Base-by-base conservation (phyloP, 495 filamentous ascomycete species). In the Neurospora sp. region DNA sequence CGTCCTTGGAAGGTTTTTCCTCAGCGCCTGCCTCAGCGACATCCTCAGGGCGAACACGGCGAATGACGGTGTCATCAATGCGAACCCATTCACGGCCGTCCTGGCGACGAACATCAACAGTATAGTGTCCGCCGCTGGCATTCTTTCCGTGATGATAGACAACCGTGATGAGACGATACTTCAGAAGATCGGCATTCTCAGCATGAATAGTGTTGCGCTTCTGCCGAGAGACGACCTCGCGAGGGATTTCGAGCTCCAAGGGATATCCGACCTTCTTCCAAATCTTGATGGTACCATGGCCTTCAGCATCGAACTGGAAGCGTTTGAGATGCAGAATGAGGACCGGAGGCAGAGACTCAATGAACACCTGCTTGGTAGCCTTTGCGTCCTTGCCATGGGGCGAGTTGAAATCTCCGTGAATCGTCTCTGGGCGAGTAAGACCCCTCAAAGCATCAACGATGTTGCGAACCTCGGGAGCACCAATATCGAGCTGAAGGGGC, bases 231-330 rank as follows among this genome's bases (percentile, higher is more conserved):
- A 99, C 92, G n/a, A 96, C 91, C 79, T 98, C 96, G 37, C 90
- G 90, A 2, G 96, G 96, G 75, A 99, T 93, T 79, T 97, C 96
- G 43, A 98, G 88, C 77, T 97, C 94, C 17, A 98, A 85, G 0
- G 96, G 96, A 77, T 99, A 98, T 42, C 93, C 95, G 76, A 99
- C 86, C 82, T 94, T 95, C 85, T 98, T 99, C 95, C 95, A 98
- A 73, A 98, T 97, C 82, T 99, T 99, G 78, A 97, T 92, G 1
- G 94, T 96, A 15, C 94, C 94, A 66, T 85, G 84, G 17, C 92
- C 93, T n/a, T 89, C 86, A 76, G 90, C 92, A 72, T 97, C 94
- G 79, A 96, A 98, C 77, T 98, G 93, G 86, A 99, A 99, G 13
- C 96, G 93, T 82, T 99, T 99, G 11, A 99, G 86, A 78, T 99